phyloP scores from a whole-genome alignment of 345 rosid species.

The Eutrema japonicum region DNA sequence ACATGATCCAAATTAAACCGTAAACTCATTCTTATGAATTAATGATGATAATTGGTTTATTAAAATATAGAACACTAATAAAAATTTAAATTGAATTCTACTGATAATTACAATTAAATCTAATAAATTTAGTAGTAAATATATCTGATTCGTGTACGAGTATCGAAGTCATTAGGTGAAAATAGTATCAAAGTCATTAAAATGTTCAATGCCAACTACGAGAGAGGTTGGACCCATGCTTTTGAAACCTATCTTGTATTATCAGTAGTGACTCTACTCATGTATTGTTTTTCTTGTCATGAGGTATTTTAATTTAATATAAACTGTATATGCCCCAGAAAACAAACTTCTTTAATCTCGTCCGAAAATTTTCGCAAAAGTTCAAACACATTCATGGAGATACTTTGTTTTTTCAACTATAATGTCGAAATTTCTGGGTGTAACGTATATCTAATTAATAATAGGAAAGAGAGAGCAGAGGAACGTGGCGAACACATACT shows the following conservation, averaged over 20 bases:
- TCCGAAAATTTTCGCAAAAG: background rate
- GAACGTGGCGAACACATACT: conserved; percentile 41
- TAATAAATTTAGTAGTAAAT: background rate
- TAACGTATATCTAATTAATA: conserved; percentile 28
- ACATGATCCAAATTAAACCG: too few species aligned
- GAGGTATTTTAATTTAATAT: too few species aligned
- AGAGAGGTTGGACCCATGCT: background rate
- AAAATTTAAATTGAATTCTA: too few species aligned
- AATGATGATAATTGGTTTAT: too few species aligned
- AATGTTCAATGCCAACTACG: conserved; percentile 3
- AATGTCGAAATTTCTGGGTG: conserved; percentile 29
- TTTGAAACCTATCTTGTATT: background rate
- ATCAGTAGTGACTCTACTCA: too few species aligned
- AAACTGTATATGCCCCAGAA: too few species aligned
- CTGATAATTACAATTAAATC: too few species aligned
- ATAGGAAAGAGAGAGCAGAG: conserved; percentile 18
- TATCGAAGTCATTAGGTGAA: background rate
- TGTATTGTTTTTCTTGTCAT: too few species aligned
- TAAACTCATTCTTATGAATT: too few species aligned
- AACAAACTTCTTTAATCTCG: background rate
- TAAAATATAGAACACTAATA: too few species aligned
- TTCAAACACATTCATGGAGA: conserved; percentile 13
- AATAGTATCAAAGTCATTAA: conserved; percentile 5
- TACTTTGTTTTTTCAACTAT: background rate
- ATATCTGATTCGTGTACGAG: background rate